Conservation (phyloP, 2,329 filamentous ascomycete species). For the Colletotrichum sidae region DNA sequence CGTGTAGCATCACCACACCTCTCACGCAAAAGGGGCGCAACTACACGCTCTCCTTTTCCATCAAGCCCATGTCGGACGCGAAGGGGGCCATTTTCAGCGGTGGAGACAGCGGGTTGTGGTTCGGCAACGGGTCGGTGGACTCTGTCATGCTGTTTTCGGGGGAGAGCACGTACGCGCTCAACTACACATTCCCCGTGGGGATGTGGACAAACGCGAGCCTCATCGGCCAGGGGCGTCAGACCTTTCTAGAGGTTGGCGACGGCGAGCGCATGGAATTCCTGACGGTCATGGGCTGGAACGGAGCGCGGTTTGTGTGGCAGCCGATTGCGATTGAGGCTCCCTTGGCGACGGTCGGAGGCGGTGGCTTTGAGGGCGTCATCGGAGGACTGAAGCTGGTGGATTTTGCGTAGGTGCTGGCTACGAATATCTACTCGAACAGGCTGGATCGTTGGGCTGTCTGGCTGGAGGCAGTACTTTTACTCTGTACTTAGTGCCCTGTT, state of each 20-base stretch:
- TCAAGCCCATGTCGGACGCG: constrained; percentile 41
- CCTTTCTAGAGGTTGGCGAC: constrained; percentile 31
- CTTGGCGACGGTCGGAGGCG: constrained; percentile 27
- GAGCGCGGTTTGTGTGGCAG: constrained; percentile 26
- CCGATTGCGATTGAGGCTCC: constrained; percentile 35
- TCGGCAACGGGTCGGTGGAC: constrained; percentile 34
- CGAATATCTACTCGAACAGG: too few species aligned
- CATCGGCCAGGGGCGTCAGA: constrained; percentile 27
- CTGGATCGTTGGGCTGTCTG: too few species aligned
- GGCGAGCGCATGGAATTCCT: constrained; percentile 33
- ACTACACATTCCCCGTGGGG: constrained; percentile 37
- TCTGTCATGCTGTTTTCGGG: constrained; percentile 36
- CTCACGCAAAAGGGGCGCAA: constrained; percentile 65
- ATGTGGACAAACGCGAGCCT: constrained; percentile 32
- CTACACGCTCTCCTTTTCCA: constrained; percentile 63
- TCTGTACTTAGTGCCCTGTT: too few species aligned
- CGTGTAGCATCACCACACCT: constrained; percentile 59
- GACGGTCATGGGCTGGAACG: constrained; percentile 34
- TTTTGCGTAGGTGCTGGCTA: constrained; percentile 1
- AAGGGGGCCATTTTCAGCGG: constrained; percentile 34
- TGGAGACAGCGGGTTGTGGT: constrained; percentile 37
- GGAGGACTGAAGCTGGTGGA: constrained; percentile 34
- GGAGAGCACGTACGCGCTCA: constrained; percentile 36
- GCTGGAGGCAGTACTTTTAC: too few species aligned
- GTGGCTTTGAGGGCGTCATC: constrained; percentile 31